phyloP scores from a whole-genome alignment of 2,329 filamentous ascomycete genomes.

The Aspergillus caelatus region DNA sequence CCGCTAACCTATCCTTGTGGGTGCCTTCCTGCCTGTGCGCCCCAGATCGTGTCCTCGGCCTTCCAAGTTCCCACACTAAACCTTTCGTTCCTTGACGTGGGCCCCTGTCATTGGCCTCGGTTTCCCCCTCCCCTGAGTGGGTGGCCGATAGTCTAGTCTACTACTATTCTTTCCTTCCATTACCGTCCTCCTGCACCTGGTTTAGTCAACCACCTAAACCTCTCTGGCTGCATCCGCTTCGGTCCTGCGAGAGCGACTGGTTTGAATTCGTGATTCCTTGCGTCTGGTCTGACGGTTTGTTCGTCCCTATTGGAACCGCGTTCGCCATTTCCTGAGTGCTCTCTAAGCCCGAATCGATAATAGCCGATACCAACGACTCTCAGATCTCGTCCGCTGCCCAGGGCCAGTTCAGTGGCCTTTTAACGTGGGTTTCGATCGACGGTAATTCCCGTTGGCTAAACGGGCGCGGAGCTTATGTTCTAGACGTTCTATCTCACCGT shows the following conservation, averaged over 20 bases:
- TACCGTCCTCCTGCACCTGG: neutral
- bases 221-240: neutral
- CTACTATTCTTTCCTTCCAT: neutral
- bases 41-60: constrained; percentile 14
- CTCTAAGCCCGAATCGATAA: constrained; percentile 1
- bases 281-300: constrained; percentile 13
- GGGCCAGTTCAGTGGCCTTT: neutral
- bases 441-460: constrained; percentile 14
- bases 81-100: constrained; percentile 25
- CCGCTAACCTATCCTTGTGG: constrained; percentile 1
- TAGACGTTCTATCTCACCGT: constrained; percentile 26
- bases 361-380: constrained; percentile 7
- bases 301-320: constrained; percentile 6
- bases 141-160: neutral
- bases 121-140: constrained; percentile 21
- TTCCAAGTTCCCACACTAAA: constrained; percentile 13
- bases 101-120: constrained; percentile 26
- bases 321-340: constrained; percentile 3
- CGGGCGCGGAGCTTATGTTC: constrained; percentile 22
- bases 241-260: neutral
- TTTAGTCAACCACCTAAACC: neutral
- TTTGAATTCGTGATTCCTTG: constrained; percentile 10
- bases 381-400: neutral
- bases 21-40: constrained; percentile 10
- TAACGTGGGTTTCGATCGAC: constrained; percentile 12